Evolutionary conservation across 129 eudicot species (phyloP), one percentile per base, ranked within the genome.

Genomic region (Arctium lappa): DNA sequence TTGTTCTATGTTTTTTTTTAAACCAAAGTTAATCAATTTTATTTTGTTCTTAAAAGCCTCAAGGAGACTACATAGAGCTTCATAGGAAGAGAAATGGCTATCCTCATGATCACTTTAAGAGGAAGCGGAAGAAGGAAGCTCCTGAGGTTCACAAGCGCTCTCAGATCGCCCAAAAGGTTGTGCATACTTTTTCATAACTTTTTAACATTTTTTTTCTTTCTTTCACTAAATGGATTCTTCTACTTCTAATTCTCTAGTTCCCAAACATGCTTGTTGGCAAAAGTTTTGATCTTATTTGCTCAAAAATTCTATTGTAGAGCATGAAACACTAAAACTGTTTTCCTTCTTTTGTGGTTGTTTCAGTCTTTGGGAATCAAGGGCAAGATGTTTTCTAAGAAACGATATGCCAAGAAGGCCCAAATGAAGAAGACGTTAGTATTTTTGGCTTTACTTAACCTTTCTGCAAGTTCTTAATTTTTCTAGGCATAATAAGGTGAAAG

Each of bases 301-400:
- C 46, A 68, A 44, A 12, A 31, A 22, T 48, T 0, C 22, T 9
- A 37, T 37, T 37, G 73, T 32, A 48, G 12, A 13, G 62, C 72
- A 22, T 2, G 53, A 31, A 36, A 31, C 31, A 37, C 50, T 74
- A 48, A 22, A 3, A 27, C 38, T 1, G 1, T 31, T 70, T 39
- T 1, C 13, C 44, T 33, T 15, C 48, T 29, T 68, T 66, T 71
- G 1, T 60, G 78, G 16, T 30, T 70, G 22, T 53, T 65, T 22
- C 92, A 94, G 98, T 81, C 93, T 63, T 70, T 92, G 91, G 98
- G 98, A 85, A 88, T 92, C 83, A 94, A 94, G 98, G 98, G 94
- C 74, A 94, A 94, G 95, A 88, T 90, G 92, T 77, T 92, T 9
- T 92, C 97, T 9, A 92, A 92, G 94, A 89, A 94, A 81, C 85